Conservation (phyloP, 2,329 filamentous ascomycete species). For the Xylaria multiplex region DNA sequence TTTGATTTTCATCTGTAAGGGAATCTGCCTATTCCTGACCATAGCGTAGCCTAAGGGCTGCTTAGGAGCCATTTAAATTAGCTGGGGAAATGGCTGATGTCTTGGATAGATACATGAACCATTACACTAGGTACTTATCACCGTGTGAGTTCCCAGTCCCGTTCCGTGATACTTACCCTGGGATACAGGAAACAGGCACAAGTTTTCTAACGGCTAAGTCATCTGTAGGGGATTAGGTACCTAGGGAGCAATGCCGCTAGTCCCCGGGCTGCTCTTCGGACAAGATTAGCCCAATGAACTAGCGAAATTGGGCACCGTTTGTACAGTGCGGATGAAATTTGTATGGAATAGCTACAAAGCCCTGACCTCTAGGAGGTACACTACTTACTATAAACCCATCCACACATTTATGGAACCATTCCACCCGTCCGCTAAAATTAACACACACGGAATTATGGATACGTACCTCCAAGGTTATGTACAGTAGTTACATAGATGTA, state of each 20-base stretch:
- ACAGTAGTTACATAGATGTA: neutral
- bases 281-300: slow-evolving; percentile 10
- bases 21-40: neutral
- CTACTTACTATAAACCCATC: neutral
- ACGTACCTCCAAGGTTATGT: neutral
- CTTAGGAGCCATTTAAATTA: neutral
- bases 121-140: neutral
- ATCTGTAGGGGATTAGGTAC: neutral
- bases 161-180: slow-evolving; percentile 4
- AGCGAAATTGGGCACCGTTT: slow-evolving; percentile 21
- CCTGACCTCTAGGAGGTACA: too few relatives aligned
- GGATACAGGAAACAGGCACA: slow-evolving; percentile 16
- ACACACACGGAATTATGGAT: slow-evolving; percentile 4
- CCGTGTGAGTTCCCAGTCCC: slow-evolving; percentile 8
- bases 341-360: neutral
- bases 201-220: neutral
- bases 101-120: slow-evolving; percentile 15
- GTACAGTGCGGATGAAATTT: neutral
- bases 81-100: slow-evolving; percentile 15
- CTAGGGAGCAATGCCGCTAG: slow-evolving; percentile 1
- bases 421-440: slow-evolving; percentile 29
- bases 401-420: slow-evolving; percentile 26
- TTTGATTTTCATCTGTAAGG: neutral
- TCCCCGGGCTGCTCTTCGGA: slow-evolving; percentile 1
- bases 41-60: neutral